phyloP scores from a whole-genome alignment of 768 basidiomycete species.

The Amanita muscaria region DNA sequence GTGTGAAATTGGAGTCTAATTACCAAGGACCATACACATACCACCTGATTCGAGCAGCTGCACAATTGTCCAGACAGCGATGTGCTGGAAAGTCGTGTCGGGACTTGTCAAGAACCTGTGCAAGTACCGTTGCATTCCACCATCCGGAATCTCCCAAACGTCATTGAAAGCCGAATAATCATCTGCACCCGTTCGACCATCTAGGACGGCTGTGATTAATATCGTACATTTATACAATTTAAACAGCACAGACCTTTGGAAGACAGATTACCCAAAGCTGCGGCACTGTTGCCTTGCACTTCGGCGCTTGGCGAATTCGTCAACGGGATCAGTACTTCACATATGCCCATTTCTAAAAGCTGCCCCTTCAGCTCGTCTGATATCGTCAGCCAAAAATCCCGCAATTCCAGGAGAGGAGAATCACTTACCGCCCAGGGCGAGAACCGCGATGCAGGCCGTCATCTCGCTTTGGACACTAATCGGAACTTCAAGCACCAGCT shows the following conservation, averaged over 20 bases:
- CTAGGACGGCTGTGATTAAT: conserved; percentile 27
- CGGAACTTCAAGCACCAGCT: conserved; percentile 89
- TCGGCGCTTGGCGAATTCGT: conserved; percentile 96
- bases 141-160: conserved; percentile 97
- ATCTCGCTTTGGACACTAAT: conserved; percentile 98
- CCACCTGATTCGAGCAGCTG: conserved; percentile 95
- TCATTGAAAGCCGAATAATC: conserved; percentile 97
- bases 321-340: conserved; percentile 92
- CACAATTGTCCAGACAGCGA: conserved; percentile 99
- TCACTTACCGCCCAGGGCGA: conserved; percentile 83
- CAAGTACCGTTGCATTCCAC: conserved; percentile 92
- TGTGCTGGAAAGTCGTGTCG: conserved; percentile 98
- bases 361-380: conserved; percentile 95
- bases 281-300: conserved; percentile 97
- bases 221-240: not conserved
- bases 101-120: conserved; percentile 88
- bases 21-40: conserved; percentile 21
- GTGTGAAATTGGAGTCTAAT: conserved; percentile 1
- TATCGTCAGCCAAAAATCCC: not conserved
- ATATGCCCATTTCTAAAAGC: conserved; percentile 95
- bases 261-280: conserved; percentile 93
- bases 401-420: not conserved
- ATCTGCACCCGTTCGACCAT: conserved; percentile 65
- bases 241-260: conserved; percentile 65
- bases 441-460: conserved; percentile 96